Percentiles rank a stretch among this genome's conserved stretches.
Conservation (phyloP, 2,329 filamentous ascomycete species). For the Stachybotrys echinatus region DNA sequence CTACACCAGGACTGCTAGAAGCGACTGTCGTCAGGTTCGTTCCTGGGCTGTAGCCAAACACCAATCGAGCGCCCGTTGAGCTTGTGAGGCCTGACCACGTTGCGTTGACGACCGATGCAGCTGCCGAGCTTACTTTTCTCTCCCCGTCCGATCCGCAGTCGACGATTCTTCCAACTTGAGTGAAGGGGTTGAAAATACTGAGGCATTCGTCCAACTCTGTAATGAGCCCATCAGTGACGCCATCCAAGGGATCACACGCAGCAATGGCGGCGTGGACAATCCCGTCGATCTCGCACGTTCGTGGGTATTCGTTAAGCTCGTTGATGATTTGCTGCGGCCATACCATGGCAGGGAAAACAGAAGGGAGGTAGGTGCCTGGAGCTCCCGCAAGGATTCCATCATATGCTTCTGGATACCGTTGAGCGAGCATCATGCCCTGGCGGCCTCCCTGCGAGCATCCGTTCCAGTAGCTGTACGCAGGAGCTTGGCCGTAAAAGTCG, state of each 20-base stretch:
- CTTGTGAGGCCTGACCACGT: background rate
- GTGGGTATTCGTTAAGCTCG: background rate
- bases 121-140: background rate
- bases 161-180: background rate
- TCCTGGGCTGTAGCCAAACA: background rate
- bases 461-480: constrained; percentile 42
- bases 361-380: constrained; percentile 24
- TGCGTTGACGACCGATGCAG: background rate
- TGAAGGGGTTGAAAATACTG: background rate
- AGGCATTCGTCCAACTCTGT: constrained; percentile 9
- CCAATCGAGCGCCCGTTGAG: background rate
- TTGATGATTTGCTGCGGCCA: background rate
- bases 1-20: background rate
- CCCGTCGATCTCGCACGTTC: constrained; percentile 22
- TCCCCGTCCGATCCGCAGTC: background rate
- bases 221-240: constrained; percentile 39
- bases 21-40: background rate
- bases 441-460: constrained; percentile 50
- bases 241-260: constrained; percentile 43
- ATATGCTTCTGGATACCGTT: constrained; percentile 45
- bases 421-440: constrained; percentile 45
- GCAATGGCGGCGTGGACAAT: constrained; percentile 11
- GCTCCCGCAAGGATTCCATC: constrained; percentile 44
- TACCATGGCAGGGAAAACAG: background rate
- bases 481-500: constrained; percentile 38